Evolutionary conservation across 805 yeast genomes (phyloP), one percentile per base, ranked within the genome.

Genomic region (Saccharomyces paradoxus): DNA sequence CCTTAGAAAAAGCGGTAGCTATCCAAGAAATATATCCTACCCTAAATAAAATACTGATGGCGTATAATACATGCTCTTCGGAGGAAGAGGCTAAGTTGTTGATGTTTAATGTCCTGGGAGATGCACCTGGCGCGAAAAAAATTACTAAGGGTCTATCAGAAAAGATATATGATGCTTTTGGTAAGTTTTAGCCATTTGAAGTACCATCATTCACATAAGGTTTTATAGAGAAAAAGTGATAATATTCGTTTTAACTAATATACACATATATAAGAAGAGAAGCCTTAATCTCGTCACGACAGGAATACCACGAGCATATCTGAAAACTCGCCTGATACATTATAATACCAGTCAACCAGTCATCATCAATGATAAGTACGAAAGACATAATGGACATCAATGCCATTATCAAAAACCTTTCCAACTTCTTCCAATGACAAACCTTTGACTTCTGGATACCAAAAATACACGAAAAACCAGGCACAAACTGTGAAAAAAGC

Each of bases 1-100:
- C 96, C 0, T 71, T 88, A 30, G 97, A 92, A 58, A 89, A 87
- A 65, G 99, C 99, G 0, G 65, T 82, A 9, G 81, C 81, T 7
- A 82, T 94, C 9, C 97, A 91, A 69, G 73, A 74, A 21, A 66
- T 76, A 46, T 94, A 76, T 64, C 81, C 82, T 2, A 91, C 97
- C 0, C 94, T 97, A 0, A 71, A 72, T 37, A 66, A 64, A 21
- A 74, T 92, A 0, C 41, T 70, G n/a, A 52, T 46, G 14, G 72
- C 71, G 1, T 70, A 69, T 50, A 51, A 60, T 6, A 53, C 53
- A 3, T 70, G 73, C 41, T 51, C 53, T 12, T 50, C 68, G 2
- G 60, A 60, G 46, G 56, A 54, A 28, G 70, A 65, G 37, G 70
- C 68, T 2, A 63, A 63, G 30, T 41, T 61, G 27, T 52, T 70